These are phyloP conservation scores for Musa troglodytarum DNA, from an alignment of 176 grass and related monocot species.

Conservation along the genomic window DNA sequence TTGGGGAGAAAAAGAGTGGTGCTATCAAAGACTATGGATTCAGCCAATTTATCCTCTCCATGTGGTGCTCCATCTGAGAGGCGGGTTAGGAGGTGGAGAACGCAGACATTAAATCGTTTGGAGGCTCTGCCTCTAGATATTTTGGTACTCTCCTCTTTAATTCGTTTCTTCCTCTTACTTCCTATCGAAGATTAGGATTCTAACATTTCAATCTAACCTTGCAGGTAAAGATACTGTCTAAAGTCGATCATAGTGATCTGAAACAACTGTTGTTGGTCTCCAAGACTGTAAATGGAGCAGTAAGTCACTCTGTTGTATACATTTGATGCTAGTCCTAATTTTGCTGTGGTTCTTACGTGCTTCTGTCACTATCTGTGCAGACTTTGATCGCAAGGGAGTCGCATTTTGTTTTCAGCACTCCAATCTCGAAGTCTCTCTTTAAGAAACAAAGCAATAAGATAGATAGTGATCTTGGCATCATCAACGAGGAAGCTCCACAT, in stretches of 20 bases:
- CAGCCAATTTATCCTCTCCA: slow-evolving; percentile 27
- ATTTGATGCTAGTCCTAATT: neutral
- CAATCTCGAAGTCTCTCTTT: slow-evolving; percentile 23
- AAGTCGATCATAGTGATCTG: slow-evolving; percentile 64
- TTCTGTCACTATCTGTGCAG: slow-evolving; percentile 28
- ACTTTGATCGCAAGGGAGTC: slow-evolving; percentile 49
- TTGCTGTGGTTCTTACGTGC: neutral
- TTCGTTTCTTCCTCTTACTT: neutral
- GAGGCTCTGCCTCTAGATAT: slow-evolving; percentile 61
- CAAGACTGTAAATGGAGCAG: slow-evolving; percentile 60
- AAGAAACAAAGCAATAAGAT: neutral
- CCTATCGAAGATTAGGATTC: neutral
- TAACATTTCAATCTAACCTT: neutral
- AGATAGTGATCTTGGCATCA: neutral
- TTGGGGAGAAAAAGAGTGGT: slow-evolving; percentile 64
- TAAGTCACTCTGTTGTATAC: slow-evolving; percentile 18
- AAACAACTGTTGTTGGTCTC: slow-evolving; percentile 72
- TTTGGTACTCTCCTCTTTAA: slow-evolving; percentile 33
- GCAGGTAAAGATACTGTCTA: slow-evolving; percentile 61
- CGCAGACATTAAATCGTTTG: slow-evolving; percentile 34
- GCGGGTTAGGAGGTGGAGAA: slow-evolving; percentile 29
- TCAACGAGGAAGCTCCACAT: slow-evolving; percentile 22
- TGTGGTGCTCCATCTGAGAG: slow-evolving; percentile 30
- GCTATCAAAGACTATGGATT: slow-evolving; percentile 26
- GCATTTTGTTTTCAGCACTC: slow-evolving; percentile 69